Evolutionary conservation across 371 early-diverging fungal species (phyloP).

Genomic region (Saksenaea oblongispora): DNA sequence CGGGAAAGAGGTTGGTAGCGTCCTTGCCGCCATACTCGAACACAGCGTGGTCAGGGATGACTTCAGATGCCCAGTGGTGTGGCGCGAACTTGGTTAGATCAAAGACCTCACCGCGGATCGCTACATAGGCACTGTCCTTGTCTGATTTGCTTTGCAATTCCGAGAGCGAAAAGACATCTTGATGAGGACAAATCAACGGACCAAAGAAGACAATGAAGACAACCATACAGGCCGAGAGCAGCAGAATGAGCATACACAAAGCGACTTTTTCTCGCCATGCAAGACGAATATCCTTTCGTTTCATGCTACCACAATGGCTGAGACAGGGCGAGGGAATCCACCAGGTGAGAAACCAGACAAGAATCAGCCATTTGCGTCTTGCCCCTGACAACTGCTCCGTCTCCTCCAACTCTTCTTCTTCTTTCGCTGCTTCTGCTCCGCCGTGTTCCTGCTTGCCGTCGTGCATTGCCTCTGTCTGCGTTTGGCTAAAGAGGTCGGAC

Average conservation of each 20-base stretch:
- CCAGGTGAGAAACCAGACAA: slow-evolving; percentile 87
- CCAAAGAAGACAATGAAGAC: slow-evolving; percentile 81
- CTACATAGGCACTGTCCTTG: slow-evolving; percentile 51
- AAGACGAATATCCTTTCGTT: slow-evolving; percentile 79
- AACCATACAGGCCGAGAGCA: slow-evolving; percentile 49
- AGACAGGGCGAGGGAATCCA: slow-evolving; percentile 81
- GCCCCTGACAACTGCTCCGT: slow-evolving; percentile 35
- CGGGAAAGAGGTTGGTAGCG: slow-evolving; percentile 68
- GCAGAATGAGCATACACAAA: slow-evolving; percentile 74
- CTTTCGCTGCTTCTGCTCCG: slow-evolving; percentile 10
- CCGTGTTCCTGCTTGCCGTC: slow-evolving; percentile 30
- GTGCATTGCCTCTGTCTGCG: slow-evolving; percentile 10
- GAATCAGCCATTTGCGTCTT: slow-evolving; percentile 75
- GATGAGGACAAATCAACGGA: slow-evolving; percentile 81
- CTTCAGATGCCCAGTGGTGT: slow-evolving; percentile 47
- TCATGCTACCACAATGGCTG: slow-evolving; percentile 70
- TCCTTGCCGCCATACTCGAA: slow-evolving; percentile 70
- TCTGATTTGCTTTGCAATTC: slow-evolving; percentile 42
- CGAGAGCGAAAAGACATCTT: slow-evolving; percentile 62
- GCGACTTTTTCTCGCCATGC: slow-evolving; percentile 87
- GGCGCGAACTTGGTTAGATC: slow-evolving; percentile 67
- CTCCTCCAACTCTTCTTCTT: slow-evolving; percentile 16
- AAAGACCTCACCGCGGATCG: slow-evolving; percentile 75
- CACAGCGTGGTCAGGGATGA: slow-evolving; percentile 49
- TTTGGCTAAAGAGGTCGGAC: slow-evolving; percentile 21